phyloP scores from a whole-genome alignment of 192 early-diverging fungal genomes.

The Entomortierella beljakovae region DNA sequence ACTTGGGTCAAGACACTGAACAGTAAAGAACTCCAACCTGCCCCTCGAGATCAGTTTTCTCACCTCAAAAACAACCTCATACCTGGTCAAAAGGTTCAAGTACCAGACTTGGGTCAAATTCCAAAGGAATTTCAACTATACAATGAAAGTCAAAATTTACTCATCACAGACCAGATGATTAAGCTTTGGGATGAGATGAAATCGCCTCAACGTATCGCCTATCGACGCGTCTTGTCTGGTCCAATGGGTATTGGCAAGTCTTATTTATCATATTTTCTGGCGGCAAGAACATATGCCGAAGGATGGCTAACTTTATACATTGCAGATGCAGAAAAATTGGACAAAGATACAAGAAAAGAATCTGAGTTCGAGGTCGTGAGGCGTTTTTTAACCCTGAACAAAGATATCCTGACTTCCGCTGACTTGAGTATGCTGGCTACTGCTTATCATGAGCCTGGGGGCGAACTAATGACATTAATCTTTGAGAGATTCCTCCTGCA shows the following conservation, averaged over 20 bases:
- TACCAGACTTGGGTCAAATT: constrained; percentile 1
- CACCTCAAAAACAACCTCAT: constrained; percentile 6
- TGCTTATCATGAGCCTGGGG: no score
- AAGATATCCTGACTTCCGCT: constrained; percentile 41
- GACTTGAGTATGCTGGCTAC: constrained; percentile 23
- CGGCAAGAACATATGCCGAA: constrained; percentile 24
- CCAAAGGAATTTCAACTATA: constrained; percentile 5
- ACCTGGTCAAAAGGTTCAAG: background rate
- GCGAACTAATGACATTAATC: background rate
- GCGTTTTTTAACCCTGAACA: constrained; percentile 27
- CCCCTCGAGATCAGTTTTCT: background rate
- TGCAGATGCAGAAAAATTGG: constrained; percentile 24
- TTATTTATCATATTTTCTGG: constrained; percentile 24
- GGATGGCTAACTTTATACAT: constrained; percentile 29
- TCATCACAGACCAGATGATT: constrained; percentile 34
- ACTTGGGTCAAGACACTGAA: no score
- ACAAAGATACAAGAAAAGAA: background rate
- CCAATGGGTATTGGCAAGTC: constrained; percentile 36
- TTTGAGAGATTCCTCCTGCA: constrained; percentile 7
- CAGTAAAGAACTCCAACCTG: no score
- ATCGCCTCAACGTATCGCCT: constrained; percentile 5
- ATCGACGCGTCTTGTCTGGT: constrained; percentile 22
- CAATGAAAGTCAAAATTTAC: constrained; percentile 4
- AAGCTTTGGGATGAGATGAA: constrained; percentile 22
- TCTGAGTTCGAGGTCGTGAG: constrained; percentile 7